Evolutionary conservation across 2,329 filamentous ascomycete genomes (phyloP), one percentile per base, ranked within the genome.

Genomic region (Conoideocrella luteorostrata): DNA sequence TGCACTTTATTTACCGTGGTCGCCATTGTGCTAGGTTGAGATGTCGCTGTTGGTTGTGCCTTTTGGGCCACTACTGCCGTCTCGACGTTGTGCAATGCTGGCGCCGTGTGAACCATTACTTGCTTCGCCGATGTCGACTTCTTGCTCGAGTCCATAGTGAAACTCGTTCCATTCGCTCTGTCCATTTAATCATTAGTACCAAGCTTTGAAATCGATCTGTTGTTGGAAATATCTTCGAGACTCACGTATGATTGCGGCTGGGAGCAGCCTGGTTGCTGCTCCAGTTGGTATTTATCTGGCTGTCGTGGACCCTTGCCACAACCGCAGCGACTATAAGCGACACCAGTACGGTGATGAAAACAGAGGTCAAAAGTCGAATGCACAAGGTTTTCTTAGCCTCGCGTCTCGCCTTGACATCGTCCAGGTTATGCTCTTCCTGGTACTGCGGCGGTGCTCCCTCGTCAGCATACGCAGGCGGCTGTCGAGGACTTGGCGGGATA

Each of bases 321-420:
- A 52, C 54, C 15, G 52, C 55, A 6, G 55, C 55, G 2, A 56
- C 51, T 12, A 56, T 46, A 6, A 58, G 44, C 1, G 51, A 49
- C 4, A 57, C 54, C 7, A 58, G 43, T 5, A 53, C 48, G 4
- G 50, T 45, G 40, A 56, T 48, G 23, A 58, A 54, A 3, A 56
- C 46, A 5, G 53, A 55, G 2, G 55, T 43, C 32, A 53, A 18
- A 17, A 58, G 46, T 17, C 51, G 42, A 20, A 56, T 44, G 18
- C 51, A 44, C 9, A 53, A 36, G 4, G 47, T 51, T 17, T 46
- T 54, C 17, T 43, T 48, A n/a, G 41, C 28, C 28, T 47, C 47
- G 17, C 47, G 43, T 21, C 40, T 47, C 3, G 44, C 38, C 26
- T 50, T 50, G 18, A 22, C 32, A 15, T 45, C 44, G 3, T 41